These are phyloP conservation scores for Corchorus olitorius DNA, from an alignment of 345 rosid species.

Conservation along the genomic window DNA sequence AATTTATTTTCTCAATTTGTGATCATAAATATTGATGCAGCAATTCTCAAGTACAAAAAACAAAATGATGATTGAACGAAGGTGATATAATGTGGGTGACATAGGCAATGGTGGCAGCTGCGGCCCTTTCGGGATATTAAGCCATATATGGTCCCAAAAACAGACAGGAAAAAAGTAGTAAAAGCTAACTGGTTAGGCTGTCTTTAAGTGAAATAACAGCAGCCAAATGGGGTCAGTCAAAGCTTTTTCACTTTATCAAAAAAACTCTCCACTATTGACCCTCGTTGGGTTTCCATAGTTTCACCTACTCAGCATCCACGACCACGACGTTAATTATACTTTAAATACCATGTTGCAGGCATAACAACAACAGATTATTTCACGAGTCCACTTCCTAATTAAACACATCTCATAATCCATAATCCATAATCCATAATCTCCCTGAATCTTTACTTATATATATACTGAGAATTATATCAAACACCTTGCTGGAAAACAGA, in stretches of 20 bases:
- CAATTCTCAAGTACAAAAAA: background rate
- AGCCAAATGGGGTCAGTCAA: conserved; percentile 26
- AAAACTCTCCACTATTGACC: background rate
- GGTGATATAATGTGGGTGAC: conserved; percentile 16
- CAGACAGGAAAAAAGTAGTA: background rate
- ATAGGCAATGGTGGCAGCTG: background rate
- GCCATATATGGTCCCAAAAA: background rate
- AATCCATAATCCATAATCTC: background rate
- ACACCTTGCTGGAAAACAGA: background rate
- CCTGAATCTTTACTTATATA: background rate
- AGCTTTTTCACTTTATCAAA: conserved; percentile 17
- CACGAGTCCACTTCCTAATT: background rate
- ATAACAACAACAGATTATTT: background rate
- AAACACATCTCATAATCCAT: background rate
- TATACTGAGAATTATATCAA: background rate
- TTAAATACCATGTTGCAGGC: background rate
- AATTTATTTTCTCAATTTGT: background rate
- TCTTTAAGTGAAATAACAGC: background rate
- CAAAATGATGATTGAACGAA: background rate
- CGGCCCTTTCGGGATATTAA: background rate
- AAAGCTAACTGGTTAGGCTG: background rate
- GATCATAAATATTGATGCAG: background rate
- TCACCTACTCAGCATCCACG: conserved; percentile 25
- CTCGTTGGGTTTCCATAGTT: conserved; percentile 5
- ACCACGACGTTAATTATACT: background rate